Evolutionary conservation across 306 rosid genomes (phyloP), one percentile per base, ranked within the genome.

Genomic region (Argentina anserina): DNA sequence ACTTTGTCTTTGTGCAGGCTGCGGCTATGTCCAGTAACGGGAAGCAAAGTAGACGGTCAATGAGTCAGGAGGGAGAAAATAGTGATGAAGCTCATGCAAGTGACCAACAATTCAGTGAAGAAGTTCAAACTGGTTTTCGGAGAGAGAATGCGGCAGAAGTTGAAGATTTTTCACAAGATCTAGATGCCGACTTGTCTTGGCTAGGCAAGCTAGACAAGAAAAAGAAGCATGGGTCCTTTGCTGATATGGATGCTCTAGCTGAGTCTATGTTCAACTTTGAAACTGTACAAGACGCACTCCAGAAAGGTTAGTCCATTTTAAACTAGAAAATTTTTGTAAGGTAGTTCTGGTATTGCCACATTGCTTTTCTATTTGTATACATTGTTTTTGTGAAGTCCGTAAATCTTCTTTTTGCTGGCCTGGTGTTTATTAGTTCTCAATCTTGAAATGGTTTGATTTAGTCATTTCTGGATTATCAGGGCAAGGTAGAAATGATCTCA

Each of bases 231-330:
- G 80, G 76, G 70, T 73, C 86, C 69, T 75, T 85, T 1, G 46
- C 75, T 34, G 62, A 71, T 71, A 85, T 67, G 77, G 97, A 95
- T 90, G 87, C 96, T 71, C 72, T 95, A 47, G 65, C 72, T 34
- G 88, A 84, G 68, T 86, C 97, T 71, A 73, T 95, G 47, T 73
- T 76, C 69, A 77, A 78, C 76, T 95, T 95, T 68, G 91, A 87
- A 82, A 87, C 90, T 69, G 85, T 81, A 67, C 96, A 91, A 80
- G 87, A 88, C 46, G 96, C 97, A 33, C 93, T 95, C 40, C 87
- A 82, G 78, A 81, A 86, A 86, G 99, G 99, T 95, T 86, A 52
- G 84, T 75, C 80, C 40, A 7, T 73, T 26, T 42, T 9, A 26
- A 58, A 20, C 56, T 1, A 13, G 21, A 4, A 9, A 25, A 5